phyloP scores from a whole-genome alignment of 2,329 filamentous ascomycete genomes.

The Acephala macrosclerotiorum region DNA sequence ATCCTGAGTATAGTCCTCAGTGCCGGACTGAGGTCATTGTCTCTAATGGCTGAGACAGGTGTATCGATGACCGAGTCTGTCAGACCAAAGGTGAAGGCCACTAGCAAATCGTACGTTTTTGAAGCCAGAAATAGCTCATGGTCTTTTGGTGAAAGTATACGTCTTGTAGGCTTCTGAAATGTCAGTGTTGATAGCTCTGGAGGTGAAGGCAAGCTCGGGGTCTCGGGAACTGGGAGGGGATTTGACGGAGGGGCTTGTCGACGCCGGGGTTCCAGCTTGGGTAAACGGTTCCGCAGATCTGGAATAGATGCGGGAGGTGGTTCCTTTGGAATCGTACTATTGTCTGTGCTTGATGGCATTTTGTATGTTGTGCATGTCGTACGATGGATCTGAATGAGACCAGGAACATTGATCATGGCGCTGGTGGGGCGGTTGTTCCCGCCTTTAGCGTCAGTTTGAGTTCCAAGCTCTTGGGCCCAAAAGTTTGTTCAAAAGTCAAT shows the following conservation, averaged over 20 bases:
- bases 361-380: conserved; percentile 25
- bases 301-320: conserved; percentile 45
- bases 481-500: conserved; percentile 6
- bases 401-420: conserved; percentile 10
- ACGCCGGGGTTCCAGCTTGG: conserved; percentile 71
- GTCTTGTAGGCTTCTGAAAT: conserved; percentile 74
- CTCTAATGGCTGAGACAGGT: conserved; percentile 68
- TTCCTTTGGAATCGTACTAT: conserved; percentile 18
- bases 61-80: conserved; percentile 80
- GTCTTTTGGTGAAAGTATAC: conserved; percentile 83
- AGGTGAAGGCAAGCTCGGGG: conserved; percentile 74
- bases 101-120: conserved; percentile 75
- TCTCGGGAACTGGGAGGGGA: conserved; percentile 72
- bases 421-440: neutral
- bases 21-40: conserved; percentile 62
- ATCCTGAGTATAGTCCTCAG: conserved; percentile 72
- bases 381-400: conserved; percentile 3
- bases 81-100: conserved; percentile 86
- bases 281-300: conserved; percentile 64
- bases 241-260: conserved; percentile 60
- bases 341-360: conserved; percentile 40
- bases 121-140: conserved; percentile 84
- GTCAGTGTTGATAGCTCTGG: conserved; percentile 65
- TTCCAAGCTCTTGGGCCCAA: neutral
- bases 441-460: neutral